These are phyloP conservation scores for Bremia lactucae DNA, from an alignment of 352 stramenopile species.

Conservation along the genomic window DNA sequence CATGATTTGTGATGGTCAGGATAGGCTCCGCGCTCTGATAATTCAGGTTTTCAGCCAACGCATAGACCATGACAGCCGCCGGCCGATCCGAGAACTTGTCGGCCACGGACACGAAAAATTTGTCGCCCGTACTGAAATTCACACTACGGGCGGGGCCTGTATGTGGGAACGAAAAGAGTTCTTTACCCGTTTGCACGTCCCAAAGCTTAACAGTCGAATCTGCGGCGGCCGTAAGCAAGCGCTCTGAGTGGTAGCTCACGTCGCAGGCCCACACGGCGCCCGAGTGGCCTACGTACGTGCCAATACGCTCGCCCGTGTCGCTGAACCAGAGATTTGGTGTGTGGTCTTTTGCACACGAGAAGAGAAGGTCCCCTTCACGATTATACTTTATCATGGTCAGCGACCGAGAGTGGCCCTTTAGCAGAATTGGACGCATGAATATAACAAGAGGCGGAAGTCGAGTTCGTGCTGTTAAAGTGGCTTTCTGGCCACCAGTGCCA, in stretches of 20 bases:
- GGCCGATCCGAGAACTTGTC: conserved; percentile 81
- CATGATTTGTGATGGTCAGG: conserved; percentile 68
- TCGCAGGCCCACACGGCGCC: conserved; percentile 96
- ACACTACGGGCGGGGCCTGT: conserved; percentile 74
- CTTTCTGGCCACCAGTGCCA: conserved; percentile 11
- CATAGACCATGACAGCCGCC: conserved; percentile 71
- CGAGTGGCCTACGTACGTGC: conserved; percentile 95
- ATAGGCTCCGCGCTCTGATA: conserved; percentile 52
- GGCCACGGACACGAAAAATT: conserved; percentile 72
- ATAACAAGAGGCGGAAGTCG: not conserved
- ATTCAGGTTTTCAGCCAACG: conserved; percentile 50
- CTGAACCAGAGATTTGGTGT: conserved; percentile 95
- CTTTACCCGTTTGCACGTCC: conserved; percentile 84
- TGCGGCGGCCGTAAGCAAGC: conserved; percentile 91
- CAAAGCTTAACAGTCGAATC: conserved; percentile 90
- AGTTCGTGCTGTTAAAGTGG: conserved; percentile 1
- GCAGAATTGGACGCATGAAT: conserved; percentile 91
- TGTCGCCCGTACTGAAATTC: conserved; percentile 81
- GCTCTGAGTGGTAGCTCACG: conserved; percentile 87
- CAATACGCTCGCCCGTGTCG: conserved; percentile 91
- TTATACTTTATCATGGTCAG: conserved; percentile 99
- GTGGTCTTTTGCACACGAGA: conserved; percentile 94
- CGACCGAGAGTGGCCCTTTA: conserved; percentile 98
- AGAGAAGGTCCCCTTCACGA: conserved; percentile 96
- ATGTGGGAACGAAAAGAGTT: conserved; percentile 81